Conservation (phyloP, 768 basidiomycete genomes). For the Arthromyces matolae region DNA sequence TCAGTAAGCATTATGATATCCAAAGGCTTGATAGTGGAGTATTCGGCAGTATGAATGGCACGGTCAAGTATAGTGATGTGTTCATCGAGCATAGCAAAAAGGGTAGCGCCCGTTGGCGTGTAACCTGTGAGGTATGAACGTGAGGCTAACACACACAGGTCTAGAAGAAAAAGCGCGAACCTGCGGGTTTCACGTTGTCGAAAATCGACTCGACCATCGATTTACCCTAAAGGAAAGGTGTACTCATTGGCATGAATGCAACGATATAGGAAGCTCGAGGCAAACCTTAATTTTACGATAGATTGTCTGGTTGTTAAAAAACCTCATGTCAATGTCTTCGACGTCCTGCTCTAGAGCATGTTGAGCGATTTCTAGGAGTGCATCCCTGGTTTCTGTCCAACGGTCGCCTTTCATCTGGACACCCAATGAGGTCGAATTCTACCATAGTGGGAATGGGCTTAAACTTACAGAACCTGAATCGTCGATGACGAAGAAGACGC, state of each 20-base stretch:
- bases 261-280: background rate
- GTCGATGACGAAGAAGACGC: constrained; percentile 27
- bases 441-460: no score
- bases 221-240: constrained; percentile 22
- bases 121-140: constrained; percentile 14
- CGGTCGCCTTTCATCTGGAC: constrained; percentile 19
- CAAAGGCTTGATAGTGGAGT: constrained; percentile 23
- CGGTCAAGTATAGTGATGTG: constrained; percentile 22
- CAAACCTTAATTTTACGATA: constrained; percentile 14
- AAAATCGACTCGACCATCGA: constrained; percentile 19
- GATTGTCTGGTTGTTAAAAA: constrained; percentile 21
- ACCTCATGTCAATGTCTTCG: constrained; percentile 23
- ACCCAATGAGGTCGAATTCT: no score
- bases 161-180: constrained; percentile 3
- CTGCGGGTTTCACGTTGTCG: constrained; percentile 13
- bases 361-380: constrained; percentile 27
- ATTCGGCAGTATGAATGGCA: constrained; percentile 13
- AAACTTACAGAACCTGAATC: constrained; percentile 27
- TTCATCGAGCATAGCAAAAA: constrained; percentile 19
- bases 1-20: constrained; percentile 34
- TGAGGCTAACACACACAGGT: background rate
- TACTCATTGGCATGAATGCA: no score
- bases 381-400: constrained; percentile 25
- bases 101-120: constrained; percentile 28
- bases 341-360: constrained; percentile 24